Evolutionary conservation across 2,329 filamentous ascomycete species (phyloP), one percentile per base, ranked within the genome.

Genomic region (Xylaria hypoxylon): DNA sequence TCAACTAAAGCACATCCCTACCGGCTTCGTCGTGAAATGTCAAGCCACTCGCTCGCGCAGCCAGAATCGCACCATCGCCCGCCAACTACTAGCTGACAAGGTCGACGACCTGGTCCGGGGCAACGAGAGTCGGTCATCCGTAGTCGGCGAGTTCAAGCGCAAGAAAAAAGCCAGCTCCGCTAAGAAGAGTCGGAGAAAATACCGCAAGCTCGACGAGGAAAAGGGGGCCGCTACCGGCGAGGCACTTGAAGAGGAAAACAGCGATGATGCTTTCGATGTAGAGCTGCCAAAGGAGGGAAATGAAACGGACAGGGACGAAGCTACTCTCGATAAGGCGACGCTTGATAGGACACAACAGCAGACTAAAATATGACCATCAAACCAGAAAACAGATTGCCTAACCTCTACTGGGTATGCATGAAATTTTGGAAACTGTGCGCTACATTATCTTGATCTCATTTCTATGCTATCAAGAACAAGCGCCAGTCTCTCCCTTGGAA

Each of bases 1-100:
- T 2, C 96, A 99, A 78, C 85, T 99, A 40, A 96, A 91, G 72
- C 96, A 99, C 79, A 81, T 92, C 17, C 93, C 95, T 5, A 97
- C 94, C 0, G 95, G 95, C 68, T 89, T 97, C 59, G 94, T 98
- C 15, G 88, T 99, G 69, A 99, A 99, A 81, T 95, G 89, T 62
- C 96, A 99, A 80, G 93, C 91, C 22, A 98, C 96, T 8, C 90
- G 96, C 53, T 96, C 92, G 1, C 89, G 93, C 19, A 87, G 87
- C 64, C 92, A 97, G 80, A 99, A 99, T 78, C 88, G 94, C 69
- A 94, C 92, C 78, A 90, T 93, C 68, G 96, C 96, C 13, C 87
- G 94, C 45, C 84, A 89, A 71, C 82, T 97, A 47, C 84, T 97
- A 33, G 92, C 92, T 26, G 89, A 92, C 72, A 88, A 86, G 73